phyloP scores from a whole-genome alignment of 441 rosid genomes.

The Pelargonium myrrhifolium region DNA sequence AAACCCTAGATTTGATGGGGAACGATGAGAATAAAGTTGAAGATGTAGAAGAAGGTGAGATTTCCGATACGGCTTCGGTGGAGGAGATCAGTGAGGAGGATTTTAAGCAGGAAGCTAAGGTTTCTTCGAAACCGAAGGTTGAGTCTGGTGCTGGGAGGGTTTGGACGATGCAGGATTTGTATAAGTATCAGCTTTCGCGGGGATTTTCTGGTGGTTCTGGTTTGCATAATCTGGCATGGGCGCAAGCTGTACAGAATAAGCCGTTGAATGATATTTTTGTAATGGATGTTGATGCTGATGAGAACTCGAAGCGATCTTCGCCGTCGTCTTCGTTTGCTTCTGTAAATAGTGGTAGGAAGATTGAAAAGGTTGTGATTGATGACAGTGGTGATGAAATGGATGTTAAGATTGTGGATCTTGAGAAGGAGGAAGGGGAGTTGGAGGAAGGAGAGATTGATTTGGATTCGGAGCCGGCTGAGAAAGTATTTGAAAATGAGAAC shows the following conservation, averaged over 20 bases:
- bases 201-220: slow-evolving; percentile 44
- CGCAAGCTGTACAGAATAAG: slow-evolving; percentile 90
- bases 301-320: slow-evolving; percentile 31
- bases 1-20: slow-evolving; percentile 38
- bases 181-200: slow-evolving; percentile 42
- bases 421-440: slow-evolving; percentile 82
- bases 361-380: slow-evolving; percentile 42
- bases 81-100: slow-evolving; percentile 60
- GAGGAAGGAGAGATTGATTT: slow-evolving; percentile 95
- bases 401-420: slow-evolving; percentile 19
- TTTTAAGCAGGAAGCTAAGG: slow-evolving; percentile 41
- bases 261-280: slow-evolving; percentile 52
- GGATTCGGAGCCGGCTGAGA: slow-evolving; percentile 41
- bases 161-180: slow-evolving; percentile 79
- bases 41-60: slow-evolving; percentile 90
- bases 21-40: slow-evolving; percentile 38
- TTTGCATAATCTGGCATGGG: slow-evolving; percentile 83
- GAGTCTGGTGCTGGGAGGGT: slow-evolving; percentile 37
- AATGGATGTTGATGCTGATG: slow-evolving; percentile 47
- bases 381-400: slow-evolving; percentile 52
- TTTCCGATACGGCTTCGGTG: slow-evolving; percentile 59
- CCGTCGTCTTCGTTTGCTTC: slow-evolving; percentile 33
- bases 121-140: slow-evolving; percentile 27
- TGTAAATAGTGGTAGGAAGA: slow-evolving; percentile 23
- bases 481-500: slow-evolving; percentile 19